phyloP scores from a whole-genome alignment of 1,284 basidiomycete genomes.

The Thelephora terrestris region DNA sequence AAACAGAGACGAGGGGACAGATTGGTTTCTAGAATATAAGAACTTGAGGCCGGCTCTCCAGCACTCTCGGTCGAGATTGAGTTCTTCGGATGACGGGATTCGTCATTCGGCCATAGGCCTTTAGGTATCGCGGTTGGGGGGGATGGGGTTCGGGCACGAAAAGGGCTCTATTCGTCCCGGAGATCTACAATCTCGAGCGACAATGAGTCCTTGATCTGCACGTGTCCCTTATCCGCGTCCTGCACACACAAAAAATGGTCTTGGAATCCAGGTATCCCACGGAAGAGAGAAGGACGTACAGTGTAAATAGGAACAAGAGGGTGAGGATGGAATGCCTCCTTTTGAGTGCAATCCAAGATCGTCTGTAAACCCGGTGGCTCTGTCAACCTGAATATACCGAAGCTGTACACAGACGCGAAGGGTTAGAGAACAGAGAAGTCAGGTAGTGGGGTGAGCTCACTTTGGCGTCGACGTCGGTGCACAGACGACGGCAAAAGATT shows the following conservation, averaged over 20 bases:
- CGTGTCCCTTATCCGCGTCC: slow-evolving; percentile 74
- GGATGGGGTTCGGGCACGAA: background rate
- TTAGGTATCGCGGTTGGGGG: too few relatives aligned
- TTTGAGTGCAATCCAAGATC: slow-evolving; percentile 55
- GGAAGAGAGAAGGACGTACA: slow-evolving; percentile 28
- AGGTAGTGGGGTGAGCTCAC: slow-evolving; percentile 29
- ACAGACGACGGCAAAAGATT: slow-evolving; percentile 87
- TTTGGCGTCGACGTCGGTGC: slow-evolving; percentile 70
- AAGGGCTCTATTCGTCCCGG: slow-evolving; percentile 21
- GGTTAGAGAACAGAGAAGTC: slow-evolving; percentile 4
- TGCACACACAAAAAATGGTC: slow-evolving; percentile 15
- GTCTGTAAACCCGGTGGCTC: slow-evolving; percentile 73
- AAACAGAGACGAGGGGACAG: too few relatives aligned
- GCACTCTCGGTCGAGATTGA: too few relatives aligned
- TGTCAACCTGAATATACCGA: slow-evolving; percentile 81
- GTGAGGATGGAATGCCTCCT: slow-evolving; percentile 79
- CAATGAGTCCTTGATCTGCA: slow-evolving; percentile 58
- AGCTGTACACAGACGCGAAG: slow-evolving; percentile 30
- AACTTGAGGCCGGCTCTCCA: too few relatives aligned
- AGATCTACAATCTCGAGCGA: slow-evolving; percentile 67
- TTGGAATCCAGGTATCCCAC: background rate
- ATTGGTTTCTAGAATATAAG: too few relatives aligned
- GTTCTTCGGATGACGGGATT: too few relatives aligned
- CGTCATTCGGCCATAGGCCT: too few relatives aligned
- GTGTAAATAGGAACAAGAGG: slow-evolving; percentile 73